phyloP scores from a whole-genome alignment of 768 basidiomycete genomes.

The Tylopilus sp. region DNA sequence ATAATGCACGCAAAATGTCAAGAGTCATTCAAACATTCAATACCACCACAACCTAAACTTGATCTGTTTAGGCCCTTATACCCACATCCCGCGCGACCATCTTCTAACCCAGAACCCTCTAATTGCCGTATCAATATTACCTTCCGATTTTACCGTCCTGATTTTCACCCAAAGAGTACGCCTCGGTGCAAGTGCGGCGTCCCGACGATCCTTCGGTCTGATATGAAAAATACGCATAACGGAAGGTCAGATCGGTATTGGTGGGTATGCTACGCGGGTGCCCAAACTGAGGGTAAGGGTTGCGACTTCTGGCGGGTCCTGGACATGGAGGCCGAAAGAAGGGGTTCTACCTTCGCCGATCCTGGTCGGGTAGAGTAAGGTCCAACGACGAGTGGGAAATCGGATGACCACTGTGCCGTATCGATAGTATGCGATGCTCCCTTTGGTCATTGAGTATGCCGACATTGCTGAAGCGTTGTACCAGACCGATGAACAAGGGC shows the following conservation, averaged over 20 bases:
- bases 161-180: constrained; percentile 62
- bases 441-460: background rate
- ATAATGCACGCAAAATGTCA: constrained; percentile 88
- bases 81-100: constrained; percentile 32
- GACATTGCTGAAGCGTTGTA: background rate
- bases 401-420: background rate
- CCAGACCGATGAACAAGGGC: background rate
- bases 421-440: constrained; percentile 2
- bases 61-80: constrained; percentile 67
- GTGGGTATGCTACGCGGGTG: constrained; percentile 75
- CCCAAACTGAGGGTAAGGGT: constrained; percentile 81
- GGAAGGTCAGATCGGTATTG: constrained; percentile 61
- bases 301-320: constrained; percentile 73
- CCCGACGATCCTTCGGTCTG: constrained; percentile 66
- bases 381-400: background rate
- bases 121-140: constrained; percentile 83
- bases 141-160: constrained; percentile 83
- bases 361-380: background rate
- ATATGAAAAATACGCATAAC: constrained; percentile 72
- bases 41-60: constrained; percentile 67
- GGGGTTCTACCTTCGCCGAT: constrained; percentile 46
- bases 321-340: constrained; percentile 64
- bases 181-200: constrained; percentile 73
- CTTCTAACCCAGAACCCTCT: constrained; percentile 39
- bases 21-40: constrained; percentile 76